Conservation (phyloP, 176 grass and related monocot species). For the Triticum timopheevii region DNA sequence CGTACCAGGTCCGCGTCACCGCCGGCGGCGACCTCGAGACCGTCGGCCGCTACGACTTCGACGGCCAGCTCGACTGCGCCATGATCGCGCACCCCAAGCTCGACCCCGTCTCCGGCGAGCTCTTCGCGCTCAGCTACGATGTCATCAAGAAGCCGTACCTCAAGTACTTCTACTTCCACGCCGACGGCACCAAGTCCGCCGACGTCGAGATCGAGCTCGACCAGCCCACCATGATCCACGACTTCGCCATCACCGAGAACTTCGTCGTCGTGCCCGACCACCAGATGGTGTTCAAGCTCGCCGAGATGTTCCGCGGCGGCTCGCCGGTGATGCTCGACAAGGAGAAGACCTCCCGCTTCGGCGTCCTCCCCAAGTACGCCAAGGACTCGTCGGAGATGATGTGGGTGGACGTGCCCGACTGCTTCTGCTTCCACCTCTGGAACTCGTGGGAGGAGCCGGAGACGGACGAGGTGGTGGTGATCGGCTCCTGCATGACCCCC, state of each 20-base stretch:
- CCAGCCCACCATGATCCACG: constrained; percentile 92
- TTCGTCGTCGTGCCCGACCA: constrained; percentile 81
- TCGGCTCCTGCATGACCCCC: constrained; percentile 90
- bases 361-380: constrained; percentile 77
- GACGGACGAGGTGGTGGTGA: constrained; percentile 64
- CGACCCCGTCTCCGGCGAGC: constrained; percentile 60
- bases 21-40: constrained; percentile 55
- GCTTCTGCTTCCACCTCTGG: constrained; percentile 99
- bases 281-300: constrained; percentile 86
- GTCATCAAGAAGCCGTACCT: constrained; percentile 70
- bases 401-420: constrained; percentile 92
- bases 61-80: constrained; percentile 52
- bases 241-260: constrained; percentile 92
- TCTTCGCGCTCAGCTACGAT: constrained; percentile 88
- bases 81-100: constrained; percentile 95
- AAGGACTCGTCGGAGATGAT: constrained; percentile 47
- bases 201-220: constrained; percentile 76
- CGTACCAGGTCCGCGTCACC: constrained; percentile 72
- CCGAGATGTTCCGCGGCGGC: constrained; percentile 77
- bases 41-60: constrained; percentile 62
- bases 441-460: constrained; percentile 84
- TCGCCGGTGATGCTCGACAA: constrained; percentile 76
- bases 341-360: constrained; percentile 74
- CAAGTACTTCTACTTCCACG: constrained; percentile 66
- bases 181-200: constrained; percentile 62